Evolutionary conservation across 2,329 filamentous ascomycete species (phyloP).

Genomic region (Botrytis fragariae): DNA sequence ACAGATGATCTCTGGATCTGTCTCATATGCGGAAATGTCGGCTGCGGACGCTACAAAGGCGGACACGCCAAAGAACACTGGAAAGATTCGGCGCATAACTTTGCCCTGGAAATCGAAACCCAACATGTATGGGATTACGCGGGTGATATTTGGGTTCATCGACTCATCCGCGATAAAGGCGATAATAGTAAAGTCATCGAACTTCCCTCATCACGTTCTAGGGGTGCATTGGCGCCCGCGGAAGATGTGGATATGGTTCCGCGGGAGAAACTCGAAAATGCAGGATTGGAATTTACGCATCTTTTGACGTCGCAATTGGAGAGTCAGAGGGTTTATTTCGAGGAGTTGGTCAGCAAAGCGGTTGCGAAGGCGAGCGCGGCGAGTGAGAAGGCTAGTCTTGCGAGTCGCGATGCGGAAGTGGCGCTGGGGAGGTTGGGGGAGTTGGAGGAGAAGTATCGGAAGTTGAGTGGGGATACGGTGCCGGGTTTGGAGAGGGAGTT

Average conservation of each 20-base stretch:
- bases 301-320: conserved; percentile 90
- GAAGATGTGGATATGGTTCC: conserved; percentile 66
- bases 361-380: conserved; percentile 85
- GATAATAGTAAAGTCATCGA: conserved; percentile 84
- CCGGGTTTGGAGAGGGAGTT: conserved; percentile 70
- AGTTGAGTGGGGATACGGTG: conserved; percentile 52
- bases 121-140: conserved; percentile 99
- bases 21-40: conserved; percentile 86
- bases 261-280: conserved; percentile 66
- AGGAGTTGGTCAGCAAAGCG: conserved; percentile 84
- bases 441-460: conserved; percentile 54
- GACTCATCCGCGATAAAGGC: conserved; percentile 88
- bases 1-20: conserved; percentile 90
- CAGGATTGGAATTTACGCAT: conserved; percentile 92
- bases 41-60: conserved; percentile 90
- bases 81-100: conserved; percentile 85
- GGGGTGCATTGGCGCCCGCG: conserved; percentile 10
- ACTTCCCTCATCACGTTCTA: conserved; percentile 55
- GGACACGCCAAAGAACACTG: conserved; percentile 93
- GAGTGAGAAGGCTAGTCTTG: conserved; percentile 62
- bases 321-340: conserved; percentile 88
- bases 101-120: conserved; percentile 86
- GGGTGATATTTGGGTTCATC: conserved; percentile 92
- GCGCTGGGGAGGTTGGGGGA: conserved; percentile 50
- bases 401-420: conserved; percentile 49